Evolutionary conservation across 768 basidiomycete species (phyloP), one percentile per base, ranked within the genome.

Genomic region (Boletus fagicola): DNA sequence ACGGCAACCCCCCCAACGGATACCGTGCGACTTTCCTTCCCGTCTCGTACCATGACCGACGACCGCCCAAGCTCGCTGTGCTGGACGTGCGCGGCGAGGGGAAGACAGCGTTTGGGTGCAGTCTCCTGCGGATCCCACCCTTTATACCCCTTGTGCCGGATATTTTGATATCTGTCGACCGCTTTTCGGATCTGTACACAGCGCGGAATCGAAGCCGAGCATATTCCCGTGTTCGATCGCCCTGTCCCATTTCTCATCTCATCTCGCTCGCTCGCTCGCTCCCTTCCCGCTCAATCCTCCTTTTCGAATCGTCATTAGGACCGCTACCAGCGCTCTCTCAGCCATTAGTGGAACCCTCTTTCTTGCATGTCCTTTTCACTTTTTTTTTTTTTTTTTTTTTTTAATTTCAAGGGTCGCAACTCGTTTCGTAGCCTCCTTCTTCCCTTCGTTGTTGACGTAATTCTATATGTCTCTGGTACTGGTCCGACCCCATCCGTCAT

Each of bases 11-110:
- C 38, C 62, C 59, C 55, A 57, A 56, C 22, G 12, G 49, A 30
- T 26, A 53, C 61, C 69, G 69, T 70, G 69, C 9, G 69, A 71
- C 33, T 63, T 67, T 71, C 57, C 43, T 64, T 49, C 67, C 64
- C 42, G 44, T 58, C 56, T 68, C 8, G 58, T 54, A n/a, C 38
- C 28, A 42, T 44, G 49, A 13, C 33, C 33, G 4, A 33, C 33
- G 33, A 31, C 31, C 5, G 35, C 6, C 30, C 11, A 33, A 6
- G 45, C n/a, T 42, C 24, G 49, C 22, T 53, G 50, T 33, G 22
- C n/a, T 13, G 20, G 26, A 9, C 36, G 35, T 33, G 31, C 26
- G 39, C 31, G 57, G 46, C 57, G 54, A 30, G 57, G 33, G 55
- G 42, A 26, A 38, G 40, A 38, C 35, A 33, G 13, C 35, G 35